Percentiles rank a stretch among this genome's conserved stretches.
Conservation (phyloP, 768 basidiomycete genomes). For the Coprinopsis sp. region DNA sequence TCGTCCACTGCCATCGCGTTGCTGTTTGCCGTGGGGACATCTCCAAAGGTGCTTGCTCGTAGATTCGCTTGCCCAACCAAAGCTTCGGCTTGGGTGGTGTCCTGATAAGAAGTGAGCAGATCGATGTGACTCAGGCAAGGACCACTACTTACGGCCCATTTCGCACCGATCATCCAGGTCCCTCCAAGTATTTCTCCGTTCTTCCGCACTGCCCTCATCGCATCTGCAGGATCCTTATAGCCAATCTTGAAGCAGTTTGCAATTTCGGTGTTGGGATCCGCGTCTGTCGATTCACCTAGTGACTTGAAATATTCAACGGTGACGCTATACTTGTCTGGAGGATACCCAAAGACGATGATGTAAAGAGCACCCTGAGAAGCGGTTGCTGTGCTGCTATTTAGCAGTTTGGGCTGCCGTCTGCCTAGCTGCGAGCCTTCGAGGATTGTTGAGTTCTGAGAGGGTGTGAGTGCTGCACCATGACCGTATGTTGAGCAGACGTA, state of each 20-base stretch:
- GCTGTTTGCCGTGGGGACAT: conserved; percentile 8
- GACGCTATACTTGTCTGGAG: conserved; percentile 67
- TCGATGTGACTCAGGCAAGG: background rate
- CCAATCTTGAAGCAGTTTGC: conserved; percentile 81
- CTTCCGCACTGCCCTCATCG: conserved; percentile 72
- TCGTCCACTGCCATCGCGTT: conserved; percentile 48
- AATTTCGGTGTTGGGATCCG: conserved; percentile 64
- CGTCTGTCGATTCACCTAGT: conserved; percentile 65
- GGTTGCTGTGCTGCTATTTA: conserved; percentile 18
- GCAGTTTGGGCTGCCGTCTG: conserved; percentile 28
- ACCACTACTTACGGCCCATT: conserved; percentile 67
- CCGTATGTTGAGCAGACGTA: conserved; percentile 18
- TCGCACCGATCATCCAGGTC: conserved; percentile 80
- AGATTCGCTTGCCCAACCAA: conserved; percentile 38
- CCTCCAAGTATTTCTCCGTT: conserved; percentile 77
- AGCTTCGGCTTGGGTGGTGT: conserved; percentile 53
- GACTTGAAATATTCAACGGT: conserved; percentile 73
- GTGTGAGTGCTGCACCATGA: background rate
- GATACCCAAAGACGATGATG: conserved; percentile 87
- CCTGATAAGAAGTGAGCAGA: conserved; percentile 34
- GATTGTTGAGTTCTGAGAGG: conserved; percentile 18
- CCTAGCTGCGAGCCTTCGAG: conserved; percentile 37
- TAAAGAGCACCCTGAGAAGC: conserved; percentile 43
- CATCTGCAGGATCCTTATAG: conserved; percentile 66
- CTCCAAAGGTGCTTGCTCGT: conserved; percentile 19